Evolutionary conservation across 129 eudicot genomes (phyloP).

Genomic region (Pseudognaphalium luteoalbum): DNA sequence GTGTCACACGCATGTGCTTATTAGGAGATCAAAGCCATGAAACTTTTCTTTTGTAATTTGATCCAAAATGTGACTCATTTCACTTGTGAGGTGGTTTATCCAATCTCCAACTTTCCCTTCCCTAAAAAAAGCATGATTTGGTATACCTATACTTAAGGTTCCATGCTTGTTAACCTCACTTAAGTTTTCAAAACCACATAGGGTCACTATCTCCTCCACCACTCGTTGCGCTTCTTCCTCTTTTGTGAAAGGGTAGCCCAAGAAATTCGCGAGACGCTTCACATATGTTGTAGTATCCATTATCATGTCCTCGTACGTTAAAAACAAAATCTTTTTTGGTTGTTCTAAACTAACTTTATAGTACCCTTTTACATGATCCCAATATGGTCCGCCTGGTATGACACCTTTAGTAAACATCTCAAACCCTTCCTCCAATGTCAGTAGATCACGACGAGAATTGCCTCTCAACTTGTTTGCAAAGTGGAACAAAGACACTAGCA

Average conservation of each 20-base stretch:
- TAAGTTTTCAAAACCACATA: slow-evolving; percentile 38
- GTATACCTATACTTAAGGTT: slow-evolving; percentile 11
- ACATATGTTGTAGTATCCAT: background rate
- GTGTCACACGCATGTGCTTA: background rate
- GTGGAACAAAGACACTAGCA: slow-evolving; percentile 49
- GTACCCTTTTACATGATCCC: slow-evolving; percentile 45
- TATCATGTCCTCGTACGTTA: slow-evolving; percentile 32
- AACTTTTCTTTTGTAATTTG: slow-evolving; percentile 24
- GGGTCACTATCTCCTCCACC: slow-evolving; percentile 20
- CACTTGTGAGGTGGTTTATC: slow-evolving; percentile 21
- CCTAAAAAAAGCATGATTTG: slow-evolving; percentile 34
- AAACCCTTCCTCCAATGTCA: slow-evolving; percentile 34
- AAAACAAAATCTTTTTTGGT: slow-evolving; percentile 23
- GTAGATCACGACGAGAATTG: background rate
- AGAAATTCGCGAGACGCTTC: slow-evolving; percentile 29
- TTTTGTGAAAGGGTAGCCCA: slow-evolving; percentile 29
- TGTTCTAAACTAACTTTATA: slow-evolving; percentile 24
- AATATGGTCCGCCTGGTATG: slow-evolving; percentile 31
- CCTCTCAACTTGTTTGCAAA: slow-evolving; percentile 39
- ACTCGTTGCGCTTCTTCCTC: slow-evolving; percentile 33
- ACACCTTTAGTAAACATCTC: slow-evolving; percentile 33
- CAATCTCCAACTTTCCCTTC: slow-evolving; percentile 34
- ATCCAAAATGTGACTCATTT: slow-evolving; percentile 27
- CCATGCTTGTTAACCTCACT: slow-evolving; percentile 35
- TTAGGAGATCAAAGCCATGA: background rate